phyloP scores from a whole-genome alignment of 139 green algal genomes.

The Volvox africanus region DNA sequence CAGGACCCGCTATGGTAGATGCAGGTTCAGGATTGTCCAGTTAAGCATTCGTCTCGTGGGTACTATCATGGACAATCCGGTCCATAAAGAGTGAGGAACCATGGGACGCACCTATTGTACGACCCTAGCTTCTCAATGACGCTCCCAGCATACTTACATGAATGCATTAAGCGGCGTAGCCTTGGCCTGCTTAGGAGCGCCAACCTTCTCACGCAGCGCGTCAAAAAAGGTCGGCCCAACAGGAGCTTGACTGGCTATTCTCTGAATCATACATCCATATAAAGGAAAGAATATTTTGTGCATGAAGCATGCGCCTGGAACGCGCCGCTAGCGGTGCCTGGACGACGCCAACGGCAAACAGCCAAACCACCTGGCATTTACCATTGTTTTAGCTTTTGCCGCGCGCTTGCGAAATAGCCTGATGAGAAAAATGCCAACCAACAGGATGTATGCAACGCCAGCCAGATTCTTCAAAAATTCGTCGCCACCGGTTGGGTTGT shows the following conservation, averaged over 20 bases:
- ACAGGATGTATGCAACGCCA: constrained; percentile 66
- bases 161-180: constrained; percentile 40
- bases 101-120: background rate
- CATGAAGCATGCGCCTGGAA: too few species aligned
- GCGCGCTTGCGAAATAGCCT: constrained; percentile 67
- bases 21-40: too few species aligned
- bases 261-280: background rate
- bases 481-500: constrained; percentile 59
- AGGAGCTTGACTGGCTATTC: background rate
- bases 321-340: too few species aligned
- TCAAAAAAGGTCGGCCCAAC: background rate
- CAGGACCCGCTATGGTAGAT: constrained; percentile 53
- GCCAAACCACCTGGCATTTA: constrained; percentile 20
- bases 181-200: constrained; percentile 5
- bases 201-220: constrained; percentile 51
- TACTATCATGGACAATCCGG: background rate
- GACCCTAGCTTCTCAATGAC: background rate
- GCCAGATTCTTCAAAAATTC: constrained; percentile 70
- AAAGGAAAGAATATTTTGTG: background rate
- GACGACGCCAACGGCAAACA: constrained; percentile 4
- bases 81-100: background rate
- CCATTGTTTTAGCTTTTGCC: constrained; percentile 64
- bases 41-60: too few species aligned
- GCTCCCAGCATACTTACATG: constrained; percentile 28
- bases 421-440: constrained; percentile 75